phyloP scores from a whole-genome alignment of 306 rosid species.

The Vigna unguiculata region DNA sequence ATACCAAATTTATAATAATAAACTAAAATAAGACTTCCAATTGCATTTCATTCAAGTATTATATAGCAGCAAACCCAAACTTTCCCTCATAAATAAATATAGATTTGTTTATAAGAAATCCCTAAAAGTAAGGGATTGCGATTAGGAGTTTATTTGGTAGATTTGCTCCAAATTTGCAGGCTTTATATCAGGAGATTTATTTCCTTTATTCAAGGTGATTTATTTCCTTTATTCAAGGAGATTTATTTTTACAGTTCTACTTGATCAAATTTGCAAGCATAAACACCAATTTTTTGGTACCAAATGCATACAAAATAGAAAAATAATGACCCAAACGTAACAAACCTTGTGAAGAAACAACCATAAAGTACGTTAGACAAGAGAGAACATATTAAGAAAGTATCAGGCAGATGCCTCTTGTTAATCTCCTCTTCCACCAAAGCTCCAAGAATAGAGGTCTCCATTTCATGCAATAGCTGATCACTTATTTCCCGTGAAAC shows the following conservation, averaged over 20 bases:
- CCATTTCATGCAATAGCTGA: constrained; percentile 78
- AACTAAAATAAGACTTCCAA: not conserved
- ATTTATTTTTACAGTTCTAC: not conserved
- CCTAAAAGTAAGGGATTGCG: too few relatives aligned
- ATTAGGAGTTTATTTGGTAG: too few relatives aligned
- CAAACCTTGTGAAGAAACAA: constrained; percentile 67
- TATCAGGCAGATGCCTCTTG: constrained; percentile 58
- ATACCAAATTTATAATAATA: not conserved
- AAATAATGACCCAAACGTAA: constrained; percentile 37
- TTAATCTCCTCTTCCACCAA: constrained; percentile 61
- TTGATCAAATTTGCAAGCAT: not conserved
- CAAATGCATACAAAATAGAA: constrained; percentile 8
- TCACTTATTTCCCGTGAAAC: constrained; percentile 77
- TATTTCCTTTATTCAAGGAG: too few relatives aligned
- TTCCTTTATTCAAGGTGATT: too few relatives aligned
- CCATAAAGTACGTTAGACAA: constrained; percentile 72
- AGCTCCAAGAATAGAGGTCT: constrained; percentile 63
- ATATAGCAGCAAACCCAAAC: not conserved
- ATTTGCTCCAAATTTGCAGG: too few relatives aligned
- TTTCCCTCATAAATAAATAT: not conserved
- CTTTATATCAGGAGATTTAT: too few relatives aligned
- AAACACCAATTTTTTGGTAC: constrained; percentile 23
- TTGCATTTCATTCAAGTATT: constrained; percentile 12
- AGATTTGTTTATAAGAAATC: too few relatives aligned
- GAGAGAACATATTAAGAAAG: constrained; percentile 74